Evolutionary conservation across 2,329 filamentous ascomycete genomes (phyloP).

Genomic region (Penicillium sp.): DNA sequence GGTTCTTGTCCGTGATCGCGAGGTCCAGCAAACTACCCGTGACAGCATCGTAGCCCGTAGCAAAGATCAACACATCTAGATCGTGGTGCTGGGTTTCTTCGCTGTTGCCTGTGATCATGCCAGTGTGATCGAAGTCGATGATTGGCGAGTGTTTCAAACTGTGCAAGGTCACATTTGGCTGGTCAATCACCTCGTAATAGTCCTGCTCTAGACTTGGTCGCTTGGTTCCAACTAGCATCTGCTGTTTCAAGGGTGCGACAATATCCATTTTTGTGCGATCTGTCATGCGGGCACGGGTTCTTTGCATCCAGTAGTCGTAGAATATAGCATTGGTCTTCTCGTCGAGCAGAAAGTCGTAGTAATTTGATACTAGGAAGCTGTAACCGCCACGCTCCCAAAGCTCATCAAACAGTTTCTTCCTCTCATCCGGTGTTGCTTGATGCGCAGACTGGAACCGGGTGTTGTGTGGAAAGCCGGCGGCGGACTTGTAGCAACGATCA

Average conservation of each 20-base stretch:
- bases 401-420: slow-evolving; percentile 51
- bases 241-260: slow-evolving; percentile 26
- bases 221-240: slow-evolving; percentile 27
- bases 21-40: slow-evolving; percentile 38
- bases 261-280: slow-evolving; percentile 14
- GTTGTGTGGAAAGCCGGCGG: slow-evolving; percentile 52
- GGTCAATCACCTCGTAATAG: slow-evolving; percentile 38
- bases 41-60: slow-evolving; percentile 42
- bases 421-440: slow-evolving; percentile 52
- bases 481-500: slow-evolving; percentile 51
- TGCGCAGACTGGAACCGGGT: slow-evolving; percentile 42
- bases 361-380: slow-evolving; percentile 52
- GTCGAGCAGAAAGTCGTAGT: slow-evolving; percentile 41
- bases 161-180: slow-evolving; percentile 38
- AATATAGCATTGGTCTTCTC: slow-evolving; percentile 51
- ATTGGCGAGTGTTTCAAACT: slow-evolving; percentile 48
- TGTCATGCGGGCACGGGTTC: slow-evolving; percentile 38
- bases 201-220: slow-evolving; percentile 22
- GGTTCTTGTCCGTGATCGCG: slow-evolving; percentile 24
- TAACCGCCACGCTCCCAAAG: slow-evolving; percentile 56
- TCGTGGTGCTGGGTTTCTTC: slow-evolving; percentile 28
- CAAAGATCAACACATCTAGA: slow-evolving; percentile 39
- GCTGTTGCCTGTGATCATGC: slow-evolving; percentile 40
- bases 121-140: slow-evolving; percentile 35
- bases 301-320: slow-evolving; percentile 57